Evolutionary conservation across 768 basidiomycete genomes (phyloP).

Genomic region (Vishniacozyma victoriae): DNA sequence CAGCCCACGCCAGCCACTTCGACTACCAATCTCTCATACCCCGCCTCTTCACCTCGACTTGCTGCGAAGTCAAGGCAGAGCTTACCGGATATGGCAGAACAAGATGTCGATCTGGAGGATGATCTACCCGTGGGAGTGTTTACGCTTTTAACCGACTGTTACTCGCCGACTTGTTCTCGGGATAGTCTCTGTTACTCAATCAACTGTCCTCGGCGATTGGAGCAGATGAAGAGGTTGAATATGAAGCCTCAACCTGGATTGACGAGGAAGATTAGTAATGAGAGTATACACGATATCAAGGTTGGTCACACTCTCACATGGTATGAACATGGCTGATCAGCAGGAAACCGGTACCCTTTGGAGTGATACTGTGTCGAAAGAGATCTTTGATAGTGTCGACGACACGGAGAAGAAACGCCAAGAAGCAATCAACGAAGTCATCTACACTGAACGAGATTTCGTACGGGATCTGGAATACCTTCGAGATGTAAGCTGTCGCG

Average conservation of each 20-base stretch:
- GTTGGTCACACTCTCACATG: slow-evolving; percentile 49
- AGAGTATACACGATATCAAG: slow-evolving; percentile 72
- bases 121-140: slow-evolving; percentile 85
- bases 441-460: slow-evolving; percentile 90
- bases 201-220: slow-evolving; percentile 84
- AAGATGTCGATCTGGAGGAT: slow-evolving; percentile 35
- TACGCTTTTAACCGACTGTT: slow-evolving; percentile 92
- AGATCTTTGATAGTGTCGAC: slow-evolving; percentile 84
- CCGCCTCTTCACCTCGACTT: slow-evolving; percentile 13
- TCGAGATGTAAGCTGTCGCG: slow-evolving; percentile 84
- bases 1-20: slow-evolving; percentile 37
- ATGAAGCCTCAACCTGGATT: slow-evolving; percentile 89
- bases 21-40: slow-evolving; percentile 18
- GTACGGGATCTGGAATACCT: slow-evolving; percentile 97
- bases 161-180: slow-evolving; percentile 91
- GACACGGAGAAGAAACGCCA: slow-evolving; percentile 92
- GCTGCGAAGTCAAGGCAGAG: slow-evolving; percentile 9
- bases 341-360: slow-evolving; percentile 79
- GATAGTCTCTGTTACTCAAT: slow-evolving; percentile 96
- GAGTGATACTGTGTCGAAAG: slow-evolving; percentile 93
- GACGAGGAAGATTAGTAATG: slow-evolving; percentile 71
- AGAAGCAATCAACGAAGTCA: slow-evolving; percentile 96
- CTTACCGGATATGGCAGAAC: slow-evolving; percentile 22
- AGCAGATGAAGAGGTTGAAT: slow-evolving; percentile 89
- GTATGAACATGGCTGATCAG: slow-evolving; percentile 31